Evolutionary conservation across 73 alveolate genomes (phyloP).

Genomic region (Tetrahymena malaccensis): DNA sequence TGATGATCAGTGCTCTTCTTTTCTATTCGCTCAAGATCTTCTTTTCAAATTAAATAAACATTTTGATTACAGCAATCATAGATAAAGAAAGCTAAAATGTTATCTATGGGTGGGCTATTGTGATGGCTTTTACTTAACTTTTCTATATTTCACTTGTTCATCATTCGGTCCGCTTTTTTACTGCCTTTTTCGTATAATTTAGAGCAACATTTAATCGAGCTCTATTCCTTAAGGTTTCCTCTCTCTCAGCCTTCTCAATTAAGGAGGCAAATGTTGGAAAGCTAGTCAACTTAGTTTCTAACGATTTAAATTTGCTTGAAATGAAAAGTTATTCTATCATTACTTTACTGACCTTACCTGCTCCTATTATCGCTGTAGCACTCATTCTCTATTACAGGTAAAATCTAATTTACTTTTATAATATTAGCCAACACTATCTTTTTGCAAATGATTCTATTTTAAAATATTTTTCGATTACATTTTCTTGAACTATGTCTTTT

Average conservation of each 20-base stretch:
- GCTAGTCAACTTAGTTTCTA: slow-evolving; percentile 8
- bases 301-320: slow-evolving; percentile 15
- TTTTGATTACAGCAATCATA: background rate
- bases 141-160: background rate
- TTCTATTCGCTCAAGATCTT: background rate
- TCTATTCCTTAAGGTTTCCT: background rate
- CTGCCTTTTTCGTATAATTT: background rate
- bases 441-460: background rate
- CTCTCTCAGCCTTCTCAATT: background rate
- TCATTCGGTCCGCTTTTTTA: background rate
- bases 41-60: background rate
- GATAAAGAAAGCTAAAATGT: background rate
- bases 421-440: too few relatives aligned
- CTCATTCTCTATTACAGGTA: background rate
- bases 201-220: background rate
- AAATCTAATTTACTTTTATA: background rate
- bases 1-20: background rate
- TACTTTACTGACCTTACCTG: background rate
- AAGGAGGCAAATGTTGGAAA: slow-evolving; percentile 38
- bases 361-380: background rate
- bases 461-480: too few relatives aligned
- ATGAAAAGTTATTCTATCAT: background rate
- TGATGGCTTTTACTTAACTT: background rate
- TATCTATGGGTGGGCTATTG: background rate
- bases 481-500: too few relatives aligned